Evolutionary conservation across 129 eudicot species (phyloP), one percentile per base, ranked within the genome.

Genomic region (Centrapalus pauciflorus): DNA sequence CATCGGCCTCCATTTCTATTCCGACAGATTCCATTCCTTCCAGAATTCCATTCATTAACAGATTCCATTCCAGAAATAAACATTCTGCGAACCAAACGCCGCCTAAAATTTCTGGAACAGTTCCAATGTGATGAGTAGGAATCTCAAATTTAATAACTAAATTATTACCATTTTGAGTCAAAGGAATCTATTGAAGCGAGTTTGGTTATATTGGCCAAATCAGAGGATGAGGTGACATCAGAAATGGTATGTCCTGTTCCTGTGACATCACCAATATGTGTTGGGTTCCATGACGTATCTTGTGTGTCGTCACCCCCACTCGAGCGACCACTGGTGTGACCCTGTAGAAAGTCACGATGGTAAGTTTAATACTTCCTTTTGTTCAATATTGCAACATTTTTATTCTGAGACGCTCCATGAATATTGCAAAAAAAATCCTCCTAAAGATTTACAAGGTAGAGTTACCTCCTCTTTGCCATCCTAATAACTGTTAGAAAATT

Each of bases 111-210:
- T 28, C 29, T 24, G 1, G 8, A 54, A 13, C 14, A 24, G 35
- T 28, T 29, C 40, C 54, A 8, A 14, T 14, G 14, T 34, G 10
- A 67, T 51, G 33, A 19, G 48, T n/a, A 45, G 46, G n/a, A 59
- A 46, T 33, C 14, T 60, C 20, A 16, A 25, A 34, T 26, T 45
- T 51, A 51, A 71, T 46, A 68, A 57, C 37, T 33, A n/a, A 28
- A 48, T 13, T 21, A 64, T 59, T 82, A 89, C 99, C 99, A 94
- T 84, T 87, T 94, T 59, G 99, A 94, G 69, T 94, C 99, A 16
- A 89, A 94, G 7, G 99, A 94, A 64, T 89, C 97, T 4, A 94
- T 94, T 65, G 99, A 89, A 49, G 99, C 95, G 45, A 94, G 90
- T 60, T 90, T 78, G 56, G 97, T 94, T 69, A 84, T 80, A 80